A percentile compares a stretch with the other conserved stretches of the same genome.
phyloP scores from a whole-genome alignment of 768 basidiomycete species.

The Suillus luteus region DNA sequence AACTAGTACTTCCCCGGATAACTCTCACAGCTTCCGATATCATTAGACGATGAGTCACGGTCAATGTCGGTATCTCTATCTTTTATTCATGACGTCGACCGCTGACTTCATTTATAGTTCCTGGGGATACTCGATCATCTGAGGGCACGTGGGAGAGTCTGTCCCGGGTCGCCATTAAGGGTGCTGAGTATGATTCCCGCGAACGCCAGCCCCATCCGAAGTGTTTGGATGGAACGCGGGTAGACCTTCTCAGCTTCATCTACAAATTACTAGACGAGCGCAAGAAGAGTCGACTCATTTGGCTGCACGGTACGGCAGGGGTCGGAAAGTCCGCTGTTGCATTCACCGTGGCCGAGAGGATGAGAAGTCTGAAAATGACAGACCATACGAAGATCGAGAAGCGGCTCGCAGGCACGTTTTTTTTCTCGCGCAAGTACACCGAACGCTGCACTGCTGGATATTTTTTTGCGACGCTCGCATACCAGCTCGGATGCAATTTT shows the following conservation, averaged over 20 bases:
- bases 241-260: not conserved
- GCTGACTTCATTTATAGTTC: not conserved
- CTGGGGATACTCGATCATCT: not conserved
- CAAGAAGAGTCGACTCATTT: not conserved
- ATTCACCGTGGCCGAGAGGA: not conserved
- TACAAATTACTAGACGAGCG: not conserved
- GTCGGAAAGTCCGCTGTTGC: not conserved
- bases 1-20: not conserved
- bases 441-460: not conserved
- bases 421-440: not conserved
- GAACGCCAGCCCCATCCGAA: not conserved
- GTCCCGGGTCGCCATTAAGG: not conserved
- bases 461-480: not conserved
- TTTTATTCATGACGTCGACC: not conserved
- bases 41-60: not conserved
- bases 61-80: not conserved
- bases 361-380: not conserved
- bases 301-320: not conserved
- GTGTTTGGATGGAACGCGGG: not conserved
- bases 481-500: not conserved
- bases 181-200: not conserved
- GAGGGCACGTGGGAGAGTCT: not conserved
- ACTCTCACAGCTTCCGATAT: not conserved
- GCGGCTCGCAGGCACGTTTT: not conserved
- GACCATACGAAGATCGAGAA: not conserved